A percentile compares a stretch with the other conserved stretches of the same genome.
These are phyloP conservation scores for Mortierella sp. DNA, from an alignment of 371 early-diverging fungal genomes.

Conservation along the genomic window DNA sequence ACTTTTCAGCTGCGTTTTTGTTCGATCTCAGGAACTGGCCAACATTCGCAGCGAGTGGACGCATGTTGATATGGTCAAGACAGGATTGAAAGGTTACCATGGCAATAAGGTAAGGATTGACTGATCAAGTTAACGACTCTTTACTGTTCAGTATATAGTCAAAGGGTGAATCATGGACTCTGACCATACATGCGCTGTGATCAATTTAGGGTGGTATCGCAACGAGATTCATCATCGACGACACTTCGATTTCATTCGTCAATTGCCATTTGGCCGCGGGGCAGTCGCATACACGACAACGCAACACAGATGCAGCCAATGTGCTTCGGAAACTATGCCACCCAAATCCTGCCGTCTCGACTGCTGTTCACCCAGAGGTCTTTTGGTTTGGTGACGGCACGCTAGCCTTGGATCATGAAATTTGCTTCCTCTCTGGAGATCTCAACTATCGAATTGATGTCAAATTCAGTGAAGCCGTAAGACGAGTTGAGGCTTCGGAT, in stretches of 20 bases:
- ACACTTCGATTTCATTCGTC: constrained; percentile 85
- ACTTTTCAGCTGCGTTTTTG: constrained; percentile 79
- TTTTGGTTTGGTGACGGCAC: constrained; percentile 71
- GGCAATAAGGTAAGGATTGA: constrained; percentile 81
- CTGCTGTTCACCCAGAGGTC: constrained; percentile 43
- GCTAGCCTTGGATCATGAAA: constrained; percentile 80
- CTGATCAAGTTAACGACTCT: too few species aligned
- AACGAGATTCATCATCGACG: constrained; percentile 77
- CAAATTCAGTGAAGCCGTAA: constrained; percentile 66
- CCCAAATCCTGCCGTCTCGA: constrained; percentile 36
- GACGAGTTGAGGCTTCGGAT: constrained; percentile 55
- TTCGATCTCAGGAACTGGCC: constrained; percentile 56
- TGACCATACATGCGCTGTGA: not conserved
- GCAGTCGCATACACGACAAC: constrained; percentile 72
- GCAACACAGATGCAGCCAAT: constrained; percentile 80
- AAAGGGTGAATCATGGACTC: not conserved
- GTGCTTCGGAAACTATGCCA: constrained; percentile 68
- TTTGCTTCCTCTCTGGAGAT: constrained; percentile 80
- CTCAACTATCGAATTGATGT: constrained; percentile 87
- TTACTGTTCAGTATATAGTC: not conserved
- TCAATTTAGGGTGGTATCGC: constrained; percentile 78
- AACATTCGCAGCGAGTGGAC: constrained; percentile 48
- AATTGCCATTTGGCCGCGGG: constrained; percentile 91
- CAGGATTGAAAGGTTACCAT: constrained; percentile 86
- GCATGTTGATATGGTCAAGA: constrained; percentile 72